These are phyloP conservation scores for Albophoma yamanashiensis DNA, from an alignment of 2,329 filamentous ascomycete species.

Conservation along the genomic window DNA sequence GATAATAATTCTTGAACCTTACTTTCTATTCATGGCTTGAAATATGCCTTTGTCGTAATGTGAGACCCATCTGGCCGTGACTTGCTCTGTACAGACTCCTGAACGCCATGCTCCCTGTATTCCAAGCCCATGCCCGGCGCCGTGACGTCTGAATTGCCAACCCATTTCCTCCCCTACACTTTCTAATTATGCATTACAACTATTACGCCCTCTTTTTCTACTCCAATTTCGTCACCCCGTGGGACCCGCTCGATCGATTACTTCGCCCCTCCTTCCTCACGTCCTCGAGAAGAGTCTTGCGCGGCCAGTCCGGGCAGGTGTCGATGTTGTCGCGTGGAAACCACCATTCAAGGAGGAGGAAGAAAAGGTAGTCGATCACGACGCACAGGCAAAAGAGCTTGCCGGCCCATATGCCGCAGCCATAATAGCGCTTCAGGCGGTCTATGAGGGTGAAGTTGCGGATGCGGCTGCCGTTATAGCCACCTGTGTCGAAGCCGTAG, in stretches of 20 bases:
- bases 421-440: slow-evolving; percentile 89
- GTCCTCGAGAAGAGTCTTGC: slow-evolving; percentile 43
- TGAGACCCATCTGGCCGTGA: neutral
- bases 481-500: slow-evolving; percentile 67
- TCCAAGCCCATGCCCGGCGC: neutral
- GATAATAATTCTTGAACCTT: neutral
- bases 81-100: neutral
- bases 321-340: slow-evolving; percentile 82
- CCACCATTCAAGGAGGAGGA: slow-evolving; percentile 77
- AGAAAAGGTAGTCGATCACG: slow-evolving; percentile 87
- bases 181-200: neutral
- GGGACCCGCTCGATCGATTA: slow-evolving; percentile 22
- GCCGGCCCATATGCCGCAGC: slow-evolving; percentile 95
- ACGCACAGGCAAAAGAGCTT: slow-evolving; percentile 95
- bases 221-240: slow-evolving; percentile 14
- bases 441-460: slow-evolving; percentile 91
- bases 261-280: slow-evolving; percentile 18
- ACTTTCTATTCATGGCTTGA: neutral
- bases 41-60: neutral
- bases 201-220: neutral
- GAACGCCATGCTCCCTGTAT: neutral
- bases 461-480: slow-evolving; percentile 59
- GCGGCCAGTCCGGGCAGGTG: slow-evolving; percentile 83
- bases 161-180: neutral
- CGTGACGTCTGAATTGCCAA: neutral